Evolutionary conservation across 345 rosid genomes (phyloP), one percentile per base, ranked within the genome.

Genomic region (Abelmoschus esculentus): DNA sequence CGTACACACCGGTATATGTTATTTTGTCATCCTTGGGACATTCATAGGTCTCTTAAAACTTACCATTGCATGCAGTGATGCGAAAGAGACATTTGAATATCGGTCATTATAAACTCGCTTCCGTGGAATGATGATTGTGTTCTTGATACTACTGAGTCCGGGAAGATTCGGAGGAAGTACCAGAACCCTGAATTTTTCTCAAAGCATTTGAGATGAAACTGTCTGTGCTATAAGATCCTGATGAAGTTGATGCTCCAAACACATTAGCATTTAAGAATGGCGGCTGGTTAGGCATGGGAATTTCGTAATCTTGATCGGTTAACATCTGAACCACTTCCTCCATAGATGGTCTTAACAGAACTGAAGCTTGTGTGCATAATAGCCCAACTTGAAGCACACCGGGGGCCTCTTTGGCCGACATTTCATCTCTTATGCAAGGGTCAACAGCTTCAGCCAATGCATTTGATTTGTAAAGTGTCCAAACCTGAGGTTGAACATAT

Each of bases 351-450:
- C 89, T 79, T 32, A 71, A 67, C 19, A 78, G 40, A 19, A 69
- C 85, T 11, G 81, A 65, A 28, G 85, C 86, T 69, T 83, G 89
- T n/a, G 85, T 71, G 76, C 86, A 85, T 13, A 85, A 32, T 28
- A 85, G 77, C 6, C 85, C 89, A 4, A 82, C 76, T 71, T 66
- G 86, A 28, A 85, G 85, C 64, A 85, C 85, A 17, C 10, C 12
- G 14, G 70, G 22, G 22, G 77, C 83, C 52, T 83, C 80, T 53
- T 74, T 49, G 11, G 28, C 78, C 1, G 82, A 75, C 13, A 76
- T 73, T 17, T 85, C 80, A 18, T 59, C 74, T 67, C 32, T 62
- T 32, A 79, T 75, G 49, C 61, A 36, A 44, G 73, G 74, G n/a
- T 83, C 84, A 22, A 81, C 73, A 2, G 85, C 82, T 63, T 80